Evolutionary conservation across 2,329 filamentous ascomycete genomes (phyloP).

Genomic region (Tolypocladium paradoxum): DNA sequence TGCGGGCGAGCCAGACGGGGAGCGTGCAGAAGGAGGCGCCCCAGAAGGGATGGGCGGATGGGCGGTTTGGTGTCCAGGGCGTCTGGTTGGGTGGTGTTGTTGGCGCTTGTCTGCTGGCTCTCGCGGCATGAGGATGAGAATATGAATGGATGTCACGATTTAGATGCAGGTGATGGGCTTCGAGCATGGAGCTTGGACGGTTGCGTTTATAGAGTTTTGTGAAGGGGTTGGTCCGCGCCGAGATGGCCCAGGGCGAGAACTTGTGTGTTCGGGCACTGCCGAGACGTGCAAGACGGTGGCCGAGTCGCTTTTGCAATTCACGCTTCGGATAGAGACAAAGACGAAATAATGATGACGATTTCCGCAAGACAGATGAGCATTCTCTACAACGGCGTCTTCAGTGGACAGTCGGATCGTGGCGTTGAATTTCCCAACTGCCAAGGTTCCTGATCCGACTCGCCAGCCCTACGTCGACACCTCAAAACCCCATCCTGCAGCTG

Average conservation of each 20-base stretch:
- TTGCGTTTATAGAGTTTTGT: background rate
- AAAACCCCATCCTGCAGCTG: too few relatives aligned
- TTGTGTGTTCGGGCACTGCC: too few relatives aligned
- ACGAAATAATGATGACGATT: background rate
- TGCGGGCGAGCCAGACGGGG: constrained; percentile 39
- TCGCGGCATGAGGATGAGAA: background rate
- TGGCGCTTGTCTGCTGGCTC: background rate
- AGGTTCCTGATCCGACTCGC: background rate
- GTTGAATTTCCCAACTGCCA: too few relatives aligned
- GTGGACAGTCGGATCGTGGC: too few relatives aligned
- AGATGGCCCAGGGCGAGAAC: background rate
- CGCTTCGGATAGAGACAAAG: background rate
- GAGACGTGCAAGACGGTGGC: background rate
- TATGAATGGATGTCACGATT: background rate
- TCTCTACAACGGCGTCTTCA: background rate
- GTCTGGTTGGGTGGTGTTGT: background rate
- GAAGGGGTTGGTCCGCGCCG: background rate
- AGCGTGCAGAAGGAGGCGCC: constrained; percentile 46
- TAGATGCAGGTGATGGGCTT: background rate
- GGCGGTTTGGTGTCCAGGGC: background rate
- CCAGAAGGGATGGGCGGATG: constrained; percentile 7
- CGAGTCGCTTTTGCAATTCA: background rate
- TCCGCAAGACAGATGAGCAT: background rate
- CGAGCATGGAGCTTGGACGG: background rate
- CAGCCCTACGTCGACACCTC: too few relatives aligned